Percentiles rank a stretch among this genome's conserved stretches.
Evolutionary conservation across 2,329 filamentous ascomycete species (phyloP).

Genomic region (Myotisia sp.): DNA sequence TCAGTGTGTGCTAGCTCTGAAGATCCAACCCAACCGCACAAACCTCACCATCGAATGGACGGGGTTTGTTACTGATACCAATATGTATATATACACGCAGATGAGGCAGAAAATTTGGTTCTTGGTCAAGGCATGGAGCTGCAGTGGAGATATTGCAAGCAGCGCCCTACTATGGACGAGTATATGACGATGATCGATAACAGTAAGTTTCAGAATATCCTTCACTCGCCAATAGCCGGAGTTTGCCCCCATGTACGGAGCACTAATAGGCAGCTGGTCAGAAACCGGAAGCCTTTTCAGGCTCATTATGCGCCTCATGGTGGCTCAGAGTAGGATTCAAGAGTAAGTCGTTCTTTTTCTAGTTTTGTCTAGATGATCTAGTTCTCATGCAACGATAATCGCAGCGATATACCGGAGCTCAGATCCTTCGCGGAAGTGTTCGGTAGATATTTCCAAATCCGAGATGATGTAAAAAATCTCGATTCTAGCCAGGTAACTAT

Average conservation of each 20-base stretch:
- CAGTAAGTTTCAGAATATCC: no score
- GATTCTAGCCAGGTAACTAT: constrained; percentile 7
- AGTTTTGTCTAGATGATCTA: no score
- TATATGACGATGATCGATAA: constrained; percentile 20
- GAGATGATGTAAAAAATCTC: constrained; percentile 20
- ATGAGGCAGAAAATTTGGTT: not conserved
- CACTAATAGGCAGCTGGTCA: no score
- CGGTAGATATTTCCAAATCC: constrained; percentile 19
- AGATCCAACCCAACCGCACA: no score
- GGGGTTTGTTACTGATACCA: no score
- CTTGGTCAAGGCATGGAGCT: not conserved
- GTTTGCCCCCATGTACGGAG: no score
- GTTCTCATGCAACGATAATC: no score
- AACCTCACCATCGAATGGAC: no score
- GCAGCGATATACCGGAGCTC: not conserved
- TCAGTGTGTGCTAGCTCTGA: no score
- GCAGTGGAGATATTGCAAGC: not conserved
- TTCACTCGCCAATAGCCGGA: no score
- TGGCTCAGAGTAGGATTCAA: constrained; percentile 7
- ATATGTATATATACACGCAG: no score
- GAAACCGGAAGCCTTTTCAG: constrained; percentile 16
- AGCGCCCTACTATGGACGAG: constrained; percentile 13
- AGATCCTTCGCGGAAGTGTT: constrained; percentile 11
- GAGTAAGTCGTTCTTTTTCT: not conserved
- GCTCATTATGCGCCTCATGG: constrained; percentile 14